Evolutionary conservation across 1,284 basidiomycete species (phyloP), one percentile per base, ranked within the genome.

Genomic region (Trichosporon sp.): DNA sequence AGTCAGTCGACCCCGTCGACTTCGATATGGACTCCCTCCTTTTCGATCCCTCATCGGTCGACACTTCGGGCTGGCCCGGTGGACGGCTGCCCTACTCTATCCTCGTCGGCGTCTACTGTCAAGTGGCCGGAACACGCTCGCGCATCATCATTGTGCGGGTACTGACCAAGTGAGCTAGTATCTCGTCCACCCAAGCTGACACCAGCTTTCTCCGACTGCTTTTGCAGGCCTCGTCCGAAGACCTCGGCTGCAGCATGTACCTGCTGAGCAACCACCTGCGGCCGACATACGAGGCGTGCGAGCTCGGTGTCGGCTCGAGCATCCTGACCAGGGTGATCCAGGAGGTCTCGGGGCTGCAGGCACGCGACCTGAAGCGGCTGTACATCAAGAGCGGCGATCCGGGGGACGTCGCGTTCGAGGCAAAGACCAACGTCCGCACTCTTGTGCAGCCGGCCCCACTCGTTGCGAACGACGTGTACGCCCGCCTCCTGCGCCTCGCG

Each of bases 221-320:
- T 62, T 86, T 90, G 68, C 81, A 84, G 38, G 87, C 89, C 71
- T 89, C 94, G 75, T 88, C 91, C 0, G 71, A 85, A 11, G 91
- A 92, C 58, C 86, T 97, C 58, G 83, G 91, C 53, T 87, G 92
- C 13, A 86, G 92, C n/a, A 85, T 96, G n/a, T 97, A 96, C 81
- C 88, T 97, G 29, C 85, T 95, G 47, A 93, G 92, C 29, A 97
- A 95, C 81, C 89, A 92, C 38, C 87, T 97, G 38, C 88, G 89
- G 0, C 93, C 94, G 18, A 87, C 90, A 0, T 93, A 92, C 82
- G 85, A 87, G 47, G 84, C 89, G 11, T 83, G 90, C 67, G 92
- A 94, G 78, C 86, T 93, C 27, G 91, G 91, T 29, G 85, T 93
- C 35, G 92, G 92, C 2, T 85, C 87, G 11, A 90, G 91, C 62